Evolutionary conservation across 192 early-diverging fungal genomes (phyloP), one percentile per base, ranked within the genome.

Genomic region (Backusella morwellensis): DNA sequence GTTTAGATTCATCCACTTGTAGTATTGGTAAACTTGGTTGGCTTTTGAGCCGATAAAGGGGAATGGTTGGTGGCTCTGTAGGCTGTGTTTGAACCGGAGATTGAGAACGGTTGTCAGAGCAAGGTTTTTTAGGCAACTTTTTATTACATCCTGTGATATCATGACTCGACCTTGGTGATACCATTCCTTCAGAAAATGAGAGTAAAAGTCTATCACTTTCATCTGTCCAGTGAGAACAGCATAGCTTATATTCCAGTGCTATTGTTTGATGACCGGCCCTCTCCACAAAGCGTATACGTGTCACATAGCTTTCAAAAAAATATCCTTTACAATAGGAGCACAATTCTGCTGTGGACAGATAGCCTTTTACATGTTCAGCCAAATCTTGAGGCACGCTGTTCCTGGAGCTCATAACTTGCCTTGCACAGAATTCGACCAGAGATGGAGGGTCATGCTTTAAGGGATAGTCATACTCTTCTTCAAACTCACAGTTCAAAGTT

Each of bases 281-380:
- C 52, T 90, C 89, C 59, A 93, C 85, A 23, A 91, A 85, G 52
- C 89, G 86, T 47, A 88, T 83, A 35, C 93, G 88, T 41, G 84
- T 86, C 6, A 86, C 81, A 74, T 68, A 86, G 17, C 72, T 77
- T 32, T 93, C 90, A 79, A 94, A 92, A 73, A 90, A 93, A 36
- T 94, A 94, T 14, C 94, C 95, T 17, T 82, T 79, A 77, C 95
- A 96, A 82, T 90, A 93, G 9, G 90, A 85, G 78, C 95, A 96
- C 12, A 73, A 66, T 32, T 85, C 77, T 0, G 88, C 87, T n/a
- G 83, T 87, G 7, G 82, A 82, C 40, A 96, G 76, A 76, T 94
- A 95, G n/a, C 74, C 75, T 78, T 90, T 89, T 26, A 96, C 36
- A 40, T 93, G 83, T 14, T 80, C 78, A 4, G 83, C 82, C 12